Percentiles rank a stretch among this genome's conserved stretches.
Conservation (phyloP, 331 rosid species). For the Stylosanthes scabra region DNA sequence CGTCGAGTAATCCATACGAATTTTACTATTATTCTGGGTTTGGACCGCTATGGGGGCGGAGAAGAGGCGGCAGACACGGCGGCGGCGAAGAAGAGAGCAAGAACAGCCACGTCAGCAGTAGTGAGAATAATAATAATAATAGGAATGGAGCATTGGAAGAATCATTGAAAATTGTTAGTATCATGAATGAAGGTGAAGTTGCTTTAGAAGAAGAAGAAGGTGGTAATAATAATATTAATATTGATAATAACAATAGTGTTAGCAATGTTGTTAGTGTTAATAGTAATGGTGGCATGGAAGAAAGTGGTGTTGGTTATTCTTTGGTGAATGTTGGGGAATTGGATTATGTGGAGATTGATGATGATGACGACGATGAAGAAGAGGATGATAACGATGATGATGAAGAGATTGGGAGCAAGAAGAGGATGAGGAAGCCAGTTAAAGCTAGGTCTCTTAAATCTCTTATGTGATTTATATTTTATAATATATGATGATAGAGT, state of each 20-base stretch:
- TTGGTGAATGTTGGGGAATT: slow-evolving; percentile 37
- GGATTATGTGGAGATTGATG: slow-evolving; percentile 50
- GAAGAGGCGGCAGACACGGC: slow-evolving; percentile 58
- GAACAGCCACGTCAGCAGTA: neutral
- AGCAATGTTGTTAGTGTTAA: neutral
- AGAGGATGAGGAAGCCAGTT: slow-evolving; percentile 82
- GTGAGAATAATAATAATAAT: neutral
- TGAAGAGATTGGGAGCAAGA: slow-evolving; percentile 60
- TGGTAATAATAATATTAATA: too few species aligned
- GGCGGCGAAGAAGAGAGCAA: neutral
- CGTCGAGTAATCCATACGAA: slow-evolving; percentile 55
- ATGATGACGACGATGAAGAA: slow-evolving; percentile 52
- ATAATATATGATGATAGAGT: neutral
- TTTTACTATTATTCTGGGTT: slow-evolving; percentile 90
- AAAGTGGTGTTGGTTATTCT: neutral
- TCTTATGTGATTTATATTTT: slow-evolving; percentile 73
- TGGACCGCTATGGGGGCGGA: slow-evolving; percentile 70
- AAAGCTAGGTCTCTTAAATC: slow-evolving; percentile 92
- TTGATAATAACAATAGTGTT: too few species aligned
- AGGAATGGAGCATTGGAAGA: slow-evolving; percentile 8
- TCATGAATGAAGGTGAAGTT: too few species aligned
- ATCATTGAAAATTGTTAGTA: neutral
- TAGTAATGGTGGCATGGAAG: neutral
- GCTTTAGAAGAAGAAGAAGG: too few species aligned
- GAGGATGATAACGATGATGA: slow-evolving; percentile 43